Base-by-base conservation (phyloP, 2,329 filamentous ascomycete genomes). In the Colletotrichum trifolii region DNA sequence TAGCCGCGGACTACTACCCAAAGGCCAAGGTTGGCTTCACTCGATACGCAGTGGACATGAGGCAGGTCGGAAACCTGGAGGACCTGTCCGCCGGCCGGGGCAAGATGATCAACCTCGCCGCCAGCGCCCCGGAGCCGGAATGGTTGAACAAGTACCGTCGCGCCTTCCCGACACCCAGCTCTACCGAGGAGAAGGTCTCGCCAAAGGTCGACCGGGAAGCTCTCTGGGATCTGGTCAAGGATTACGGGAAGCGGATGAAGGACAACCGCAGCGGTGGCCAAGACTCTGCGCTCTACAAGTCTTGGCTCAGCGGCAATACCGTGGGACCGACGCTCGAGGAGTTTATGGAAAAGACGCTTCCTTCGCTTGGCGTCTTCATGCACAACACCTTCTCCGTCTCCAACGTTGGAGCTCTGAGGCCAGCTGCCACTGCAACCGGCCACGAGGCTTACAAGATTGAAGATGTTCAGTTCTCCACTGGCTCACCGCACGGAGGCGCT, bases 11-110 rank as follows among this genome's bases (percentile, higher is more conserved):
- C 13, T 67, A 61, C 13, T 73, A 71, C 34, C 72, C 70, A 0
- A 53, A 71, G 7, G 72, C 72, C 0, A 70, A 69, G 45, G 58
- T 73, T 2, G 64, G 64, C 1, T 66, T 66, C 6, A 64, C 60
- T 6, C 60, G 64, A 1, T 48, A 84, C 71, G 4, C 55, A 60
- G 69, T 83, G 77, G 69, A 84, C 77, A 71, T 79, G 80, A 9
- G 73, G 6, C 53, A 43, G 4, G 49, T 56, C 1, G 54, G 60
- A 0, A 39, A 54, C 42, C 47, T 66, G 35, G 60, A 64, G 3
- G 46, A 56, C 7, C 1, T 43, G 5, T 40, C 60, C 1, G 48
- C 49, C 7, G 48, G 38, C 2, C 53, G 55, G 3, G 64, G 64
- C 2, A 64, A 58, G 9, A 36, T 60, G n/a, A 40, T 66, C 13